Evolutionary conservation across 2,329 filamentous ascomycete genomes (phyloP).

Genomic region (Fusarium tjaetaba): DNA sequence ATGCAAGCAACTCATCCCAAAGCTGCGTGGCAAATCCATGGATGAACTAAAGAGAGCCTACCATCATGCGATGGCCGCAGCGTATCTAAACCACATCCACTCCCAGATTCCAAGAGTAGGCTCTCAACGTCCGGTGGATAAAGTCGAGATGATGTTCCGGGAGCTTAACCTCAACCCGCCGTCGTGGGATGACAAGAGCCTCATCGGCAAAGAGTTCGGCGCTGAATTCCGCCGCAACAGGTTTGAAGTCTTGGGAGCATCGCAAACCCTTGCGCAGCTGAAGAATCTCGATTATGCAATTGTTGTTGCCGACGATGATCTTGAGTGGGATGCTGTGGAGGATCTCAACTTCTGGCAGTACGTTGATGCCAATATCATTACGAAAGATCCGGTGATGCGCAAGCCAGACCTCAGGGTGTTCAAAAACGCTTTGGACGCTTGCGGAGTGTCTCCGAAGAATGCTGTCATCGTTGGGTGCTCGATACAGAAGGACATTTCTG

Average conservation of each 20-base stretch:
- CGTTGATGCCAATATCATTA: neutral
- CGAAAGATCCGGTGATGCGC: neutral
- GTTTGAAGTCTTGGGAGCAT: rapidly evolving
- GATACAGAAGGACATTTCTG: neutral
- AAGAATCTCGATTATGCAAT: neutral
- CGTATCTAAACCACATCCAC: neutral
- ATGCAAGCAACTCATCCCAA: neutral
- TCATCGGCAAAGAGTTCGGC: neutral
- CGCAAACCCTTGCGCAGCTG: neutral
- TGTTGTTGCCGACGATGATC: neutral
- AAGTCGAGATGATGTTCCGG: neutral
- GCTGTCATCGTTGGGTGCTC: neutral
- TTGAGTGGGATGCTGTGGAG: neutral
- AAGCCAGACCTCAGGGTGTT: neutral
- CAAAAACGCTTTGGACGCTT: neutral
- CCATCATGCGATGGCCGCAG: neutral
- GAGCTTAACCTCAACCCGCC: neutral
- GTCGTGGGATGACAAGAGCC: rapidly evolving
- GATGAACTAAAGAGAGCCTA: neutral
- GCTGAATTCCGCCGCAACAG: neutral
- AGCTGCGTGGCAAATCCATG: neutral
- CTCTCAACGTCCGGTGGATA: no score
- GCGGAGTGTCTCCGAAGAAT: neutral
- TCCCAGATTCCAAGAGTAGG: neutral
- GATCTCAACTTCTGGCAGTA: neutral